Evolutionary conservation across 495 filamentous ascomycete species (phyloP).

Genomic region (Podospora pseudopauciseta): DNA sequence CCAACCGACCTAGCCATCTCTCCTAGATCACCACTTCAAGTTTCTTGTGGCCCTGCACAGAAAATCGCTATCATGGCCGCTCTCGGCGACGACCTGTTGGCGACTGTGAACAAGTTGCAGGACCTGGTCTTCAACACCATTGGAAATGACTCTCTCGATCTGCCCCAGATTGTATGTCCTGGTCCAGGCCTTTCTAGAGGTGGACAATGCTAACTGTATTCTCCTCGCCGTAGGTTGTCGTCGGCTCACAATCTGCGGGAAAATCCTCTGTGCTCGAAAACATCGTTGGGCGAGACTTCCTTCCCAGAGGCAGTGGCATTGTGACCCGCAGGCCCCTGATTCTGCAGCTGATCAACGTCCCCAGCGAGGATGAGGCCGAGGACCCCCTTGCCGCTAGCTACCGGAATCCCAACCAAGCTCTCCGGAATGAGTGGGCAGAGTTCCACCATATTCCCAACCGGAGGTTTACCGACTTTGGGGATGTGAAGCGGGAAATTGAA

Average conservation of each 20-base stretch:
- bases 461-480: conserved; percentile 84
- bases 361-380: conserved; percentile 75
- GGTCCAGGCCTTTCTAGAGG: neutral
- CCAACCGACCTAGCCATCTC: neutral
- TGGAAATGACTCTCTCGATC: conserved; percentile 93
- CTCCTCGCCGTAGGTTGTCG: conserved; percentile 72
- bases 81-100: conserved; percentile 87
- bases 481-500: conserved; percentile 96
- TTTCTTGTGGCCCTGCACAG: neutral
- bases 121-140: conserved; percentile 99
- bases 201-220: conserved; percentile 15
- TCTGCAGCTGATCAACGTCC: conserved; percentile 96
- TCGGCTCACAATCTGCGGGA: conserved; percentile 96
- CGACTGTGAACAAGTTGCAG: conserved; percentile 92
- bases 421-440: conserved; percentile 81
- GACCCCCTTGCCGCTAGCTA: conserved; percentile 55
- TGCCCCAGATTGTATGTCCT: conserved; percentile 90
- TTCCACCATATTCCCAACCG: conserved; percentile 91
- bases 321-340: conserved; percentile 92
- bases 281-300: conserved; percentile 95
- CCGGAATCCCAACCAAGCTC: conserved; percentile 42
- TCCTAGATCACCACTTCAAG: neutral
- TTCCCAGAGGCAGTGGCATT: conserved; percentile 94
- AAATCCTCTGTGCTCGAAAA: conserved; percentile 99
- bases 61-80: conserved; percentile 46